Evolutionary conservation across 495 filamentous ascomycete species (phyloP), one percentile per base, ranked within the genome.

Genomic region (Chaetomidium leptoderma): DNA sequence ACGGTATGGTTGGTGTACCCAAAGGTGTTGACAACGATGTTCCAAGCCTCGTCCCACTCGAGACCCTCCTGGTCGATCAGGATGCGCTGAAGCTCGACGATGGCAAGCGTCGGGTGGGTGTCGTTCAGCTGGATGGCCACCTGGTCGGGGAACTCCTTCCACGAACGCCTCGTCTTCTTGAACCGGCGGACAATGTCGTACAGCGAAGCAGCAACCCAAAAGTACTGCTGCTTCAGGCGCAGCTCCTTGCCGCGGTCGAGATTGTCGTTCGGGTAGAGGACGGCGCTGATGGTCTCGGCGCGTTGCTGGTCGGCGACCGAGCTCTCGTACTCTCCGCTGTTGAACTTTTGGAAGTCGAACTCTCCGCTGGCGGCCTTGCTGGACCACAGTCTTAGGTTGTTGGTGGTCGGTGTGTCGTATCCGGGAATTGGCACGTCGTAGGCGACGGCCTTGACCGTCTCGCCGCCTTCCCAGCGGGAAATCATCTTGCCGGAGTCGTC

Each of bases 341-440:
- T 98, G 86, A 98, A 98, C 70, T 97, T 98, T 65, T 96, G 92
- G 79, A 98, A 98, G 73, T 98, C 92, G 61, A 98, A 98, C 72
- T 98, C 93, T 51, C 95, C 93, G 65, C 89, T 91, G 47, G 91
- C 89, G 49, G 93, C 93, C 75, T 97, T 96, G 76, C 90, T 95
- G 16, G 90, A 95, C 93, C 93, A 98, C 27, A 98, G 76, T 17
- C 93, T 86, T 64, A 98, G 79, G 73, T 98, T 98, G 76, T 98
- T 98, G 58, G 91, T 96, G 6, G 91, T 88, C n/a, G 81, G 70
- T 0, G 93, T 98, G 48, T 81, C 81, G 63, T 89, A 97, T 2
- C 93, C 93, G 26, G 93, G 92, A 60, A 97, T 89, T 7, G 93
- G 93, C 17, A 96, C 89, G 74, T 98, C 93, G 66, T 92, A 97